Conservation (phyloP, 768 basidiomycete genomes). For the Mycena galopus region DNA sequence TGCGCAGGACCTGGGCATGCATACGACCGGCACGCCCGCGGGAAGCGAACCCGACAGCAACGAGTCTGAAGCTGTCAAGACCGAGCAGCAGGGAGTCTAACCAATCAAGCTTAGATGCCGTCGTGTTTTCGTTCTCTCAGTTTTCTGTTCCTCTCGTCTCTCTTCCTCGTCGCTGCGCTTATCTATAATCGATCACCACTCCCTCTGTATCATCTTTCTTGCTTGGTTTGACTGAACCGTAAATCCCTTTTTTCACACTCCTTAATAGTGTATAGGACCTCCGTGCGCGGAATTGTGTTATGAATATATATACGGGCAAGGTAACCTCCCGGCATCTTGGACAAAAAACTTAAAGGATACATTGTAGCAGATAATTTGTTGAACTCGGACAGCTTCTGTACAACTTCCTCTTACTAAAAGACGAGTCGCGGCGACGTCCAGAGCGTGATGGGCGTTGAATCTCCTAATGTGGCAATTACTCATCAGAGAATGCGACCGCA, state of each 20-base stretch:
- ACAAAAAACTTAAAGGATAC: not conserved
- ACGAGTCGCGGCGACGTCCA: too few relatives aligned
- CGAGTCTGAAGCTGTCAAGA: slow-evolving; percentile 75
- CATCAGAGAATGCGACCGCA: too few relatives aligned
- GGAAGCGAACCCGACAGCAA: slow-evolving; percentile 73
- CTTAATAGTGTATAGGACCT: slow-evolving; percentile 55
- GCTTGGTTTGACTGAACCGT: slow-evolving; percentile 19
- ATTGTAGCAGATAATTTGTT: not conserved
- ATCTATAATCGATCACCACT: slow-evolving; percentile 31
- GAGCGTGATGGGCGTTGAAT: too few relatives aligned
- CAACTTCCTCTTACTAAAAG: too few relatives aligned
- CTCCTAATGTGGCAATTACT: too few relatives aligned
- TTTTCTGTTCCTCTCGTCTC: not conserved
- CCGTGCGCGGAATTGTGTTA: slow-evolving; percentile 37
- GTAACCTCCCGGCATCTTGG: slow-evolving; percentile 2
- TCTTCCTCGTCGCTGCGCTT: slow-evolving; percentile 27
- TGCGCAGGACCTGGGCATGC: slow-evolving; percentile 75
- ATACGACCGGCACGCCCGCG: slow-evolving; percentile 60
- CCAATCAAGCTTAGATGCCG: not conserved
- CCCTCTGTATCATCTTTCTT: slow-evolving; percentile 43
- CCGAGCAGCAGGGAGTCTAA: slow-evolving; percentile 61
- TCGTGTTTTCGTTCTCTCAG: slow-evolving; percentile 21
- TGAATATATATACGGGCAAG: slow-evolving; percentile 29
- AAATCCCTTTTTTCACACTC: slow-evolving; percentile 44
- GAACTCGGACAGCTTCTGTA: not conserved